Evolutionary conservation across 1,139 yeast genomes (phyloP), one percentile per base, ranked within the genome.

Genomic region (Candida buenavistaensis): DNA sequence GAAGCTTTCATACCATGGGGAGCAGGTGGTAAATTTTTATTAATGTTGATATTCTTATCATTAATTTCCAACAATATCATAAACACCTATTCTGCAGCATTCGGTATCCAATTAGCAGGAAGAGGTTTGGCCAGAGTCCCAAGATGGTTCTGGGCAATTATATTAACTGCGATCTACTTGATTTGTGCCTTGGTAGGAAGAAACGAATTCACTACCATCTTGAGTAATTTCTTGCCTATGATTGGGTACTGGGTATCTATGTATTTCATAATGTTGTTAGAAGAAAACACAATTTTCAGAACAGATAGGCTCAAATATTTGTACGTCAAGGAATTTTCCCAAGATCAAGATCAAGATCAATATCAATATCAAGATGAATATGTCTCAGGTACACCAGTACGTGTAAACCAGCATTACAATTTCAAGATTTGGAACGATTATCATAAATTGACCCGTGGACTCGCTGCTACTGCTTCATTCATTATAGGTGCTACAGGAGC

Each of bases 221-320:
- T 88, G 51, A 79, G 88, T 12, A 88, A 88, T 52, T 88, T 88
- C 62, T 66, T 88, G 47, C 96, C 96, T 7, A 88, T 88, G 96
- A 76, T 88, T 38, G 95, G 95, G 1, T 88, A 88, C 61, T 88
- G 96, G 96, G 75, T 85, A 36, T 78, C 90, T 33, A 85, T 88
- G 62, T 88, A 87, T 57, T 77, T 83, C 50, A 75, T 77, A 13
- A 60, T 88, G 33, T 58, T 87, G 26, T 44, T 86, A 3, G 89
- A 86, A 50, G 96, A 88, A 54, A 85, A 85, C 50, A 37, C 73
- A 6, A 68, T 87, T 11, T 88, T 87, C 60, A 74, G 96, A 53
- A 69, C 79, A n/a, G n/a, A n/a, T n/a, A n/a, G n/a, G n/a, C n/a
- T n/a, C n/a, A n/a, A n/a, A n/a, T n/a, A n/a, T n/a, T n/a, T n/a